Evolutionary conservation across 2,329 filamentous ascomycete species (phyloP), one percentile per base, ranked within the genome.

Genomic region (Tolypocladium amazonense): DNA sequence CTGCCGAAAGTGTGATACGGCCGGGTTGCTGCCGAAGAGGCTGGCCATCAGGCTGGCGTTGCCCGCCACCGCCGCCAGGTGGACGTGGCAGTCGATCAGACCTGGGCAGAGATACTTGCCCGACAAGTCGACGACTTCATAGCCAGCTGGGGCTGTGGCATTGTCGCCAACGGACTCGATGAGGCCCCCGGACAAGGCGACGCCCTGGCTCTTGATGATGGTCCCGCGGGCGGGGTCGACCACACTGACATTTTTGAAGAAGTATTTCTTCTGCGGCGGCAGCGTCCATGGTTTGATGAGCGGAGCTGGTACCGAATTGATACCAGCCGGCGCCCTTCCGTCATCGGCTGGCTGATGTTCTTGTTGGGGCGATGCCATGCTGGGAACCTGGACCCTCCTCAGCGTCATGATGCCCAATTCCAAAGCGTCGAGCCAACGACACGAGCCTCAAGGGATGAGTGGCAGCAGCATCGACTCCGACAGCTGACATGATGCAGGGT

Each of bases 191-290:
- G 69, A 63, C 18, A 78, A 67, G 45, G 66, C 71, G 15, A 80
- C 71, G 1, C 63, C 69, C 8, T 60, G 62, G 9, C 68, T 67
- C 5, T 62, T 30, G 1, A 69, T 57, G 20, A 77, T 62, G 4
- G 61, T 65, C 35, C 77, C 76, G 0, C 64, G 62, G 15, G 68
- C 67, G 0, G 74, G 62, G 60, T 81, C 75, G 38, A 81, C 68
- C 33, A 81, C 63, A 57, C 73, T 77, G 56, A 76, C 76, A 60
- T 80, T 78, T 20, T 67, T 64, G 43, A 81, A 73, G 14, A 75
- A 64, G 53, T 74, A 74, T 0, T 62, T 65, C 45, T 63, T 66
- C 55, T 68, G 72, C 0, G 61, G 66, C 1, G 71, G 70, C 0
- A 71, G 65, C n/a, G 67, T 71, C 72, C 72, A 75, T 0, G 72